Percentiles rank a stretch among this genome's conserved stretches.
phyloP scores from a whole-genome alignment of 805 yeast genomes.

The Ogataea paraovalis region DNA sequence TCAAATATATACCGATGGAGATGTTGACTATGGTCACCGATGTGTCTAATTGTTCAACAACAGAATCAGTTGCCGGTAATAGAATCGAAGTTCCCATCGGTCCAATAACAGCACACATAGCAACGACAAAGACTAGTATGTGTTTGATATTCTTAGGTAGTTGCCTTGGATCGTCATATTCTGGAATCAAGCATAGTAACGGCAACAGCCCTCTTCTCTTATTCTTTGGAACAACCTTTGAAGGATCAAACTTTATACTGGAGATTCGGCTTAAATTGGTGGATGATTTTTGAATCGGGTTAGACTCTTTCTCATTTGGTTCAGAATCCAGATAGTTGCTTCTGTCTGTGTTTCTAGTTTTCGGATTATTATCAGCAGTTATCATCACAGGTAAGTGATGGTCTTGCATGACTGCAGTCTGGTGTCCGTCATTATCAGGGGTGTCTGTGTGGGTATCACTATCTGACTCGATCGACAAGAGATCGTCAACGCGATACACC shows the following conservation, averaged over 20 bases:
- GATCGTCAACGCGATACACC: no score
- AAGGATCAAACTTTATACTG: slow-evolving; percentile 23
- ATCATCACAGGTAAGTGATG: not conserved
- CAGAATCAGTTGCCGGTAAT: slow-evolving; percentile 69
- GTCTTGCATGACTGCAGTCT: not conserved
- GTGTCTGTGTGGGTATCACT: no score
- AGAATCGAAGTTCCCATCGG: slow-evolving; percentile 88
- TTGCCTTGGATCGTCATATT: slow-evolving; percentile 67
- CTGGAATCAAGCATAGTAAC: slow-evolving; percentile 53
- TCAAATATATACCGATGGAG: slow-evolving; percentile 73
- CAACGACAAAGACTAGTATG: slow-evolving; percentile 59
- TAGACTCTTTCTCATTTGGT: not conserved
- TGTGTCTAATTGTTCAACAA: slow-evolving; percentile 53
- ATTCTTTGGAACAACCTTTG: slow-evolving; percentile 31
- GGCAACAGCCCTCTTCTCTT: slow-evolving; percentile 61
- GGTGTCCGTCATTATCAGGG: not conserved
- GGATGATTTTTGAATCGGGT: not conserved
- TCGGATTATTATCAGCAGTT: not conserved
- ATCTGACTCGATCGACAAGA: no score
- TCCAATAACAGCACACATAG: slow-evolving; percentile 72
- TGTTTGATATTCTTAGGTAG: slow-evolving; percentile 49
- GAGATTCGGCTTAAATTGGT: slow-evolving; percentile 12
- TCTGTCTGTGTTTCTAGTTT: not conserved
- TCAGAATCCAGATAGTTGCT: no score
- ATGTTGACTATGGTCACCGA: slow-evolving; percentile 60